Percentiles rank a stretch among this genome's conserved stretches.
These are phyloP conservation scores for Thymus mandschuricus DNA, from an alignment of 257 asterid genomes.

Conservation along the genomic window DNA sequence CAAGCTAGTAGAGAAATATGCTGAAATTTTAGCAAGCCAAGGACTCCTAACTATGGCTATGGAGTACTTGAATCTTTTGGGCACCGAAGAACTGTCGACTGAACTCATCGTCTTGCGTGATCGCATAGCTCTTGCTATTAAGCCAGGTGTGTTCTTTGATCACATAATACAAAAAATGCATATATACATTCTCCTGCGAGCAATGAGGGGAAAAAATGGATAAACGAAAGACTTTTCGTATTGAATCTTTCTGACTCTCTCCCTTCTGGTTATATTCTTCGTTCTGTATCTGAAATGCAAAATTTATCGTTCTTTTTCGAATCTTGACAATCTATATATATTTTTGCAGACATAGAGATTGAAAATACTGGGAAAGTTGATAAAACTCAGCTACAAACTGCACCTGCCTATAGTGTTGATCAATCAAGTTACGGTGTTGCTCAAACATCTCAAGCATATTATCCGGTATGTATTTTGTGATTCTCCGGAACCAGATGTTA, in stretches of 20 bases:
- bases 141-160: conserved; percentile 54
- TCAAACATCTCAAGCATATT: conserved; percentile 60
- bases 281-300: too few species aligned
- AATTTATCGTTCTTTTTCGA: too few species aligned
- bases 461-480: conserved; percentile 48
- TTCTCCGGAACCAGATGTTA: conserved; percentile 21
- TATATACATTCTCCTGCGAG: not conserved
- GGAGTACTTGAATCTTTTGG: conserved; percentile 88
- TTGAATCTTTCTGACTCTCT: too few species aligned
- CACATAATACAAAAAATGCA: not conserved
- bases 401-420: conserved; percentile 49
- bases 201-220: not conserved
- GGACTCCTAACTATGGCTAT: conserved; percentile 90
- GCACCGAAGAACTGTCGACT: conserved; percentile 78
- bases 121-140: conserved; percentile 72
- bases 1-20: conserved; percentile 90
- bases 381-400: conserved; percentile 49
- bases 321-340: not conserved
- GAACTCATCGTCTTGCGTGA: conserved; percentile 81
- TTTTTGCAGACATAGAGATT: conserved; percentile 56
- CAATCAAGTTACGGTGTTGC: conserved; percentile 54
- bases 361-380: conserved; percentile 48
- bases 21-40: conserved; percentile 93
- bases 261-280: too few species aligned
- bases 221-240: too few species aligned